A percentile compares a stretch with the other conserved stretches of the same genome.
phyloP scores from a whole-genome alignment of 805 yeast species.

The Wickerhamiella alocasiicola region DNA sequence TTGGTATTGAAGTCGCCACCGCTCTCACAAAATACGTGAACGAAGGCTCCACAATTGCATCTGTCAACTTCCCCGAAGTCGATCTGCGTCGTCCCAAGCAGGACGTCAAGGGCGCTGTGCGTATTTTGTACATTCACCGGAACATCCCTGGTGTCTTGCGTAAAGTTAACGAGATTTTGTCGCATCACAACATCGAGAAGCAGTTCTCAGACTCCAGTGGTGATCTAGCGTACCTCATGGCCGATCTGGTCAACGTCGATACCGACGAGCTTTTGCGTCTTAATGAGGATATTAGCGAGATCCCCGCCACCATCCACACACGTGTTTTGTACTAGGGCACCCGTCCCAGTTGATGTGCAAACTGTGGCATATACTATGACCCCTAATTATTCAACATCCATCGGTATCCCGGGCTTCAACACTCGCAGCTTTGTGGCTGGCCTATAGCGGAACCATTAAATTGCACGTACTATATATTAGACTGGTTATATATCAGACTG shows the following conservation, averaged over 20 bases:
- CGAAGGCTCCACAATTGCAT: conserved; percentile 89
- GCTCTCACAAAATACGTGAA: conserved; percentile 83
- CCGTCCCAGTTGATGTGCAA: too few species aligned
- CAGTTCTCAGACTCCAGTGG: conserved; percentile 97
- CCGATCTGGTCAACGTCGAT: conserved; percentile 83
- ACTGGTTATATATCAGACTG: too few species aligned
- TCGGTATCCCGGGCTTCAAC: too few species aligned
- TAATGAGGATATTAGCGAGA: conserved; percentile 73
- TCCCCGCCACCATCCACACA: conserved; percentile 82
- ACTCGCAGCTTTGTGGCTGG: too few species aligned
- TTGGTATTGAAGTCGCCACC: conserved; percentile 87
- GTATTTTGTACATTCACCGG: conserved; percentile 92
- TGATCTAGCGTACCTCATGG: conserved; percentile 94
- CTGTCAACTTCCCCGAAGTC: conserved; percentile 99
- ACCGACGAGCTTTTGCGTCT: conserved; percentile 70
- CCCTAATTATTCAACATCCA: too few species aligned
- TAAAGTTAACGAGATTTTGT: conserved; percentile 90
- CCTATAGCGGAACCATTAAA: too few species aligned
- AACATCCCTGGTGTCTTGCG: conserved; percentile 98
- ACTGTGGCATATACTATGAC: too few species aligned
- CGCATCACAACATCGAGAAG: conserved; percentile 91
- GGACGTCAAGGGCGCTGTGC: conserved; percentile 67
- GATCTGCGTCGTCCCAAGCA: conserved; percentile 78
- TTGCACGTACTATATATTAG: too few species aligned
- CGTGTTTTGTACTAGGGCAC: conserved; percentile 62